Base-by-base conservation (phyloP, 192 early-diverging fungal species). In the Gonapodya sp. region DNA sequence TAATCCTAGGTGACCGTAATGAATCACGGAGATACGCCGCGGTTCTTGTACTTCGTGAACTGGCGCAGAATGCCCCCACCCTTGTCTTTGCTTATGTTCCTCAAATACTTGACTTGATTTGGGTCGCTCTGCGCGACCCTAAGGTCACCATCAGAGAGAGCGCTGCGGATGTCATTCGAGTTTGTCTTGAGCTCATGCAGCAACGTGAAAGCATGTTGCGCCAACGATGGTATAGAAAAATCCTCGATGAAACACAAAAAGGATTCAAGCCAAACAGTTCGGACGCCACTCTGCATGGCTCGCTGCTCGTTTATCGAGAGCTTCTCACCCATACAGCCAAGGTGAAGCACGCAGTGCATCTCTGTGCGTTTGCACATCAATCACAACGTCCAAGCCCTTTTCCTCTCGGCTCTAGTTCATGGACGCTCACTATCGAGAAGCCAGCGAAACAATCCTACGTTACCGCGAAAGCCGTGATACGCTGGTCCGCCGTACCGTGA, bases 51-150 rank as follows among this genome's bases (percentile, higher is more conserved):
- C 81, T 96, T 1, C 83, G 88, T 16, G 93, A 94, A 81, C 87
- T 96, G 0, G 90, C 93, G 1, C 82, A 89, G 35, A 93, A 93
- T 81, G 92, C 95, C 1, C 93, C 95, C 18, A 92, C 93, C 36
- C 85, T 96, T 34, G 89, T 97, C 24, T 96, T 94, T 81, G 87
- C 89, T 18, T 93, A 93, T 83, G 92, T 96, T 1, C 86, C 89
- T 0, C 93, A 90, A 73, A 94, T 97, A 33, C 83, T 99, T 32
- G 93, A 96, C 16, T 82, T 93, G 64, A 90, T 99, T 34, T 96
- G 94, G 92, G 86, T 92, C 30, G 93, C 93, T 14, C 85, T 98
- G 81, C 83, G 93, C 32, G 97, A 99, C 85, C 87, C 89, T 18
- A 93, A 92, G 82, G 86, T 91, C 80, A 87, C 89, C 16, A 93